Evolutionary conservation across 202 grass and related monocot species (phyloP).

Genomic region (Cymbopogon flexuosus): DNA sequence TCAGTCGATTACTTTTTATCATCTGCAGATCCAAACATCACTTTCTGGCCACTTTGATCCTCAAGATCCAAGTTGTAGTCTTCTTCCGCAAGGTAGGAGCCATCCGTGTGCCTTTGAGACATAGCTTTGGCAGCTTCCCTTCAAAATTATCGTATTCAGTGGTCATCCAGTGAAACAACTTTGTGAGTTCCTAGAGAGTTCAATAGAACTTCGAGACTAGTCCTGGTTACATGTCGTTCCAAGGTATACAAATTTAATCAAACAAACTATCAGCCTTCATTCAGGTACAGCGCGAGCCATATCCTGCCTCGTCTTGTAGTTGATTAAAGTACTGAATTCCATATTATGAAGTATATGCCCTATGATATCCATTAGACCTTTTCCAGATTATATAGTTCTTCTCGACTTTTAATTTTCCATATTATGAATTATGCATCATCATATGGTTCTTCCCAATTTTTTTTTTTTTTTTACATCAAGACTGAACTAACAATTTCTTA

Average conservation of each 20-base stretch:
- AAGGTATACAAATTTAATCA: not conserved
- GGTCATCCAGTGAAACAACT: not conserved
- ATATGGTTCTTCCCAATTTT: not conserved
- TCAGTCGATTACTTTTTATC: conserved; percentile 67
- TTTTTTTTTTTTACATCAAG: not conserved
- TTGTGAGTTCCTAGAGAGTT: not conserved
- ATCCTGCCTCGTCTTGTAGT: not conserved
- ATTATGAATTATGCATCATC: not conserved
- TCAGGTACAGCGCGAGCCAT: not conserved
- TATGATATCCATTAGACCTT: not conserved
- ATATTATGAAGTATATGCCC: not conserved
- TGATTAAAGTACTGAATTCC: not conserved
- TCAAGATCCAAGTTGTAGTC: conserved; percentile 90
- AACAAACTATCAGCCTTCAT: not conserved
- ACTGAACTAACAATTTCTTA: not conserved
- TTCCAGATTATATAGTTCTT: not conserved
- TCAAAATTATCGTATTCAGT: conserved; percentile 6
- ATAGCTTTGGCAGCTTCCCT: conserved; percentile 77
- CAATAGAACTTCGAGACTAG: not conserved
- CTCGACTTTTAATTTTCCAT: not conserved
- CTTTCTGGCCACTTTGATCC: conserved; percentile 87
- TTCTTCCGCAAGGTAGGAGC: conserved; percentile 62
- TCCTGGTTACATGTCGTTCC: not conserved
- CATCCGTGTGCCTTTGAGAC: conserved; percentile 83
- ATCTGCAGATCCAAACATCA: conserved; percentile 76